Conservation (phyloP, 352 stramenopile genomes). For the Globisporangium perplexum region DNA sequence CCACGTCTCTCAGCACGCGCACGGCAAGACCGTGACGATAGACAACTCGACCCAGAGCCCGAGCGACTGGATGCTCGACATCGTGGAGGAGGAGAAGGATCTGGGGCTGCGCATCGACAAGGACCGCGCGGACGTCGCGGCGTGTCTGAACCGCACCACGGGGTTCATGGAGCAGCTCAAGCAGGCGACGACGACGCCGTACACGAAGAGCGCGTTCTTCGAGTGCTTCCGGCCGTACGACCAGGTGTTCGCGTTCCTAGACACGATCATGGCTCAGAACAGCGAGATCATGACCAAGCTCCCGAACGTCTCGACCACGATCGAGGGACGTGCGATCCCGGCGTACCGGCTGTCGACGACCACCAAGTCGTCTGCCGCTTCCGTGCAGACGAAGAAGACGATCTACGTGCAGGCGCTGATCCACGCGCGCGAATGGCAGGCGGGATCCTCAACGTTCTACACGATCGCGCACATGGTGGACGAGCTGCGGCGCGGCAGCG, state of each 20-base stretch:
- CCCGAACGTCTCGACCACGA: constrained; percentile 41
- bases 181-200: constrained; percentile 8
- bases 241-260: constrained; percentile 59
- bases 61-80: constrained; percentile 4
- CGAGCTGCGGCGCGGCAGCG: constrained; percentile 22
- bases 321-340: constrained; percentile 44
- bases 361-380: neutral
- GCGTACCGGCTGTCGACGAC: constrained; percentile 57
- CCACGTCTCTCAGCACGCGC: neutral
- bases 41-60: neutral
- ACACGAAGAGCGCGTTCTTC: constrained; percentile 55
- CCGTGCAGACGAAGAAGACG: constrained; percentile 18
- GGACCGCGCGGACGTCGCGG: constrained; percentile 36
- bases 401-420: constrained; percentile 66
- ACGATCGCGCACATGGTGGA: constrained; percentile 38
- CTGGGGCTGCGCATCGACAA: constrained; percentile 13
- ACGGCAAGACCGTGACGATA: constrained; percentile 1
- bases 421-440: constrained; percentile 54
- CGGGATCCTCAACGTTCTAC: constrained; percentile 37
- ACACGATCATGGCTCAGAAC: constrained; percentile 37
- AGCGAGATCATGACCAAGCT: constrained; percentile 45
- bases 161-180: constrained; percentile 36
- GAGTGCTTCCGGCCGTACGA: constrained; percentile 64
- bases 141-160: constrained; percentile 39
- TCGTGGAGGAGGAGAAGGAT: neutral